A percentile compares a stretch with the other conserved stretches of the same genome.
These are phyloP conservation scores for Metschnikowia santaceciliae DNA, from an alignment of 805 yeast species.

Conservation along the genomic window DNA sequence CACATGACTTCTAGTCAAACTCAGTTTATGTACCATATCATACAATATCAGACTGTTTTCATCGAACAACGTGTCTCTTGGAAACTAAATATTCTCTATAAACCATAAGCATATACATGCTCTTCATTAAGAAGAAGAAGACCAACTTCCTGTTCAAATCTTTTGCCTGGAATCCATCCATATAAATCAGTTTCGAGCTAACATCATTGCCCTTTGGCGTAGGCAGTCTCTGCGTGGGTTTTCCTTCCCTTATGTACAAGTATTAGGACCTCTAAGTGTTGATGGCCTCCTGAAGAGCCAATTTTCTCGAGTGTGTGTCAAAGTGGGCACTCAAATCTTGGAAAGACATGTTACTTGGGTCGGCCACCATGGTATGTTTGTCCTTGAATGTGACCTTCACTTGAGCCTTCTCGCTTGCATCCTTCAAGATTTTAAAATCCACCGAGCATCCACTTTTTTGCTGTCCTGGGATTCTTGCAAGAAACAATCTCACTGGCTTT, in stretches of 20 bases:
- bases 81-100: neutral
- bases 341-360: conserved; percentile 56
- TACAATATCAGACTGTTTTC: neutral
- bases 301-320: conserved; percentile 77
- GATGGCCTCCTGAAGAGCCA: conserved; percentile 72
- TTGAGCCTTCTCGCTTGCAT: conserved; percentile 44
- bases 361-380: conserved; percentile 62
- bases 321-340: conserved; percentile 62
- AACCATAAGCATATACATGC: neutral
- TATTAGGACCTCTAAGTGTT: conserved; percentile 16
- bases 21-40: neutral
- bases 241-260: conserved; percentile 4
- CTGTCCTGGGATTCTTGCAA: conserved; percentile 76
- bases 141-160: neutral
- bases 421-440: conserved; percentile 57
- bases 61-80: neutral
- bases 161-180: neutral
- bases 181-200: neutral
- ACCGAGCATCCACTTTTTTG: conserved; percentile 56
- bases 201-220: neutral
- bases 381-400: conserved; percentile 78
- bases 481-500: conserved; percentile 72
- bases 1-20: neutral
- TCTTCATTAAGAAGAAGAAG: neutral
- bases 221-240: neutral